These are phyloP conservation scores for Microcera coccophila DNA, from an alignment of 2,329 filamentous ascomycete species.

Conservation along the genomic window DNA sequence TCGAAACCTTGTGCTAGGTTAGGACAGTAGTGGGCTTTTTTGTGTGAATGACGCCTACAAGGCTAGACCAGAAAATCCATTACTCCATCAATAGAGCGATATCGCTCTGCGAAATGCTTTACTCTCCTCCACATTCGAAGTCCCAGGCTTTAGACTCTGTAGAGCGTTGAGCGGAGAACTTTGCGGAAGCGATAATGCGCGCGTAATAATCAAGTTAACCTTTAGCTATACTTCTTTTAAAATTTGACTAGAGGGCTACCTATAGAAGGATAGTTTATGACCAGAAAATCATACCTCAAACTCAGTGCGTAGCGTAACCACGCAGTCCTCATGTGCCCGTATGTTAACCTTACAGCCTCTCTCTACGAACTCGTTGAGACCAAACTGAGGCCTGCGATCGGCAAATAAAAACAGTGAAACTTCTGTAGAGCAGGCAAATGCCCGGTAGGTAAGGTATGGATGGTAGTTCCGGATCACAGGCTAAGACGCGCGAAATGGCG, in stretches of 20 bases:
- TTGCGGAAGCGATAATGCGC: conserved; percentile 55
- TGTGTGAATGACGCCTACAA: no score
- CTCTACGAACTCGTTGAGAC: conserved; percentile 43
- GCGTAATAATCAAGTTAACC: no score
- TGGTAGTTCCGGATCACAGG: conserved; percentile 45
- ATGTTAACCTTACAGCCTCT: conserved; percentile 49
- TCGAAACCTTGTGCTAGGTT: no score
- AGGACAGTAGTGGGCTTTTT: no score
- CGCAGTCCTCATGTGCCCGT: conserved; percentile 48
- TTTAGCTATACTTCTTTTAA: no score
- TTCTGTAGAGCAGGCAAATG: conserved; percentile 49
- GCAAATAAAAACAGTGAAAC: conserved; percentile 48
- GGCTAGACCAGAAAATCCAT: no score
- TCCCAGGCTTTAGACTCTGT: conserved; percentile 42
- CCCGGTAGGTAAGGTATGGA: conserved; percentile 53
- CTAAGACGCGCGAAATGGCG: conserved; percentile 43
- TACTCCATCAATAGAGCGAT: not conserved
- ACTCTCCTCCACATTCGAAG: conserved; percentile 40
- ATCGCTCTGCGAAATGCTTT: conserved; percentile 42
- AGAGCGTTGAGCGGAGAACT: conserved; percentile 47
- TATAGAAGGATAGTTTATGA: not conserved
- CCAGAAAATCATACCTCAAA: conserved; percentile 39
- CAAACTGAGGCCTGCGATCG: conserved; percentile 46
- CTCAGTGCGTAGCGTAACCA: conserved; percentile 47
- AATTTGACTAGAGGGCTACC: not conserved